phyloP scores from a whole-genome alignment of 2,329 filamentous ascomycete species.

The Pseudogymnoascus sp. region DNA sequence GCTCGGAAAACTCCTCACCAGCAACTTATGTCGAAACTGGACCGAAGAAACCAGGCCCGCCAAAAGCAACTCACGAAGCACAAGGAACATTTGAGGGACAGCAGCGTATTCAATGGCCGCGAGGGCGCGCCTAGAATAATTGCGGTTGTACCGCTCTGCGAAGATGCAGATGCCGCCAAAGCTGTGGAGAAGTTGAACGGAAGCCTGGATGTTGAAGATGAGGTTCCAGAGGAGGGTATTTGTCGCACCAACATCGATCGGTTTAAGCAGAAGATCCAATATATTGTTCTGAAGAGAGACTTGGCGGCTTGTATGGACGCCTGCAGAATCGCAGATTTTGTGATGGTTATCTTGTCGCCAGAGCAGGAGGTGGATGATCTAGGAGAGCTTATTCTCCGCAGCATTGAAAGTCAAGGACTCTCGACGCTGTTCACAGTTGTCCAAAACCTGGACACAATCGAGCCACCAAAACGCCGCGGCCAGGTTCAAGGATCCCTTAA shows the following conservation, averaged over 20 bases:
- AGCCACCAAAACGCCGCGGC: slow-evolving; percentile 68
- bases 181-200: slow-evolving; percentile 64
- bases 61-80: slow-evolving; percentile 80
- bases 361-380: slow-evolving; percentile 74
- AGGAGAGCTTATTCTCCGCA: slow-evolving; percentile 76
- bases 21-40: slow-evolving; percentile 94
- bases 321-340: slow-evolving; percentile 81
- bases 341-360: slow-evolving; percentile 76
- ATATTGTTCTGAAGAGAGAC: slow-evolving; percentile 65
- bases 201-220: slow-evolving; percentile 69
- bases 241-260: slow-evolving; percentile 68
- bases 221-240: slow-evolving; percentile 48
- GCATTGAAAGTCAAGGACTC: slow-evolving; percentile 87
- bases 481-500: slow-evolving; percentile 76
- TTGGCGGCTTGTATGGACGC: slow-evolving; percentile 74
- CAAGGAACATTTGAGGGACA: slow-evolving; percentile 70
- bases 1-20: slow-evolving; percentile 84
- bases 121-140: slow-evolving; percentile 84
- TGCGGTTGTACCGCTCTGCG: slow-evolving; percentile 76
- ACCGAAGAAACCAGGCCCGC: slow-evolving; percentile 88
- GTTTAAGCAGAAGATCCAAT: slow-evolving; percentile 92
- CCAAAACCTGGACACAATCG: slow-evolving; percentile 67
- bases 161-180: slow-evolving; percentile 56
- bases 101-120: slow-evolving; percentile 73
- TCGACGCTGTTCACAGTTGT: slow-evolving; percentile 86